Evolutionary conservation across 805 yeast genomes (phyloP).

Genomic region (Pichia californica): DNA sequence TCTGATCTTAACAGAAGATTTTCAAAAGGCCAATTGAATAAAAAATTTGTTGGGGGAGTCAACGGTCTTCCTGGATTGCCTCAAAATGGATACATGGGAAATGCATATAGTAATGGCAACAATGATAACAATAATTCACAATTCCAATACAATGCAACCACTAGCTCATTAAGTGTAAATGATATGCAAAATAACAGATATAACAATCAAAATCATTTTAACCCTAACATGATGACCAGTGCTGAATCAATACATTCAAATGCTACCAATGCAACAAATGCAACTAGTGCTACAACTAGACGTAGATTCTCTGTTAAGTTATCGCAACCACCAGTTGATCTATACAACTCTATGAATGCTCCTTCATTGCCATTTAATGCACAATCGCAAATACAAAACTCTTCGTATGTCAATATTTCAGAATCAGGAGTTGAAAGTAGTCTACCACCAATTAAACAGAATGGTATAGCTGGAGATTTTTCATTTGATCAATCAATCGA

Average conservation of each 20-base stretch:
- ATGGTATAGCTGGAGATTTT: no score
- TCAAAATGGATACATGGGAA: not conserved
- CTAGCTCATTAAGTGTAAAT: slow-evolving; percentile 4
- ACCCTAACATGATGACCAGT: not conserved
- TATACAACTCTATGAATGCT: slow-evolving; percentile 9
- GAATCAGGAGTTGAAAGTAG: not conserved
- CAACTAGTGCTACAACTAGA: slow-evolving; percentile 26
- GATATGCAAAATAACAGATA: not conserved
- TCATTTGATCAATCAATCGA: not conserved
- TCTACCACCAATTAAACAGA: slow-evolving; percentile 1
- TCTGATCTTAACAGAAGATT: not conserved
- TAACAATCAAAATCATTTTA: not conserved
- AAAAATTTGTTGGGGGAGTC: no score
- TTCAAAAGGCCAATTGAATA: not conserved
- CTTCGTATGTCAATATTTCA: slow-evolving; percentile 3
- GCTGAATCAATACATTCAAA: slow-evolving; percentile 7
- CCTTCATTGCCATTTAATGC: slow-evolving; percentile 27
- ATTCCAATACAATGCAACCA: not conserved
- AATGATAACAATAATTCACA: not conserved
- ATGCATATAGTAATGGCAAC: not conserved
- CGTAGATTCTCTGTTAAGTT: slow-evolving; percentile 39
- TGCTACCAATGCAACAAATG: slow-evolving; percentile 9
- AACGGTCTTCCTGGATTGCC: not conserved
- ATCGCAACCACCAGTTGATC: slow-evolving; percentile 12
- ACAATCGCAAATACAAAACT: slow-evolving; percentile 6